Evolutionary conservation across 2,329 filamentous ascomycete genomes (phyloP).

Genomic region (Rhynchosporium agropyri): DNA sequence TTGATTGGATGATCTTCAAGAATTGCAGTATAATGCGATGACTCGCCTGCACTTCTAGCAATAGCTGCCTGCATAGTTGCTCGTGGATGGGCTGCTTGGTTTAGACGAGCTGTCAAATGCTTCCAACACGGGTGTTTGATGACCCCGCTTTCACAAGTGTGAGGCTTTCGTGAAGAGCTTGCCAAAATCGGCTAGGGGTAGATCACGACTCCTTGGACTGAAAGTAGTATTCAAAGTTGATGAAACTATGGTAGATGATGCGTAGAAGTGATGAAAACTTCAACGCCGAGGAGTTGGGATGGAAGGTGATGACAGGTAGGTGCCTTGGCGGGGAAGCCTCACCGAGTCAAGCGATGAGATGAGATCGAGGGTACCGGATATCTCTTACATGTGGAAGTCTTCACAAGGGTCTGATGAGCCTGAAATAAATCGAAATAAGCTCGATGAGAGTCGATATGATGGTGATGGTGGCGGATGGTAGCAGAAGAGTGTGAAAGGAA

Average conservation of each 20-base stretch:
- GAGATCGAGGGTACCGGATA: conserved; percentile 41
- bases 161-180: conserved; percentile 7
- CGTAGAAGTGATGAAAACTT: conserved; percentile 32
- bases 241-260: conserved; percentile 26
- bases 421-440: conserved; percentile 34
- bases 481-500: conserved; percentile 37
- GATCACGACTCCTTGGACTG: conserved; percentile 10
- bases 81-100: background rate
- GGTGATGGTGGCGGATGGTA: conserved; percentile 26
- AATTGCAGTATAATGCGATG: background rate
- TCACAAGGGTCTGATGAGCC: conserved; percentile 29
- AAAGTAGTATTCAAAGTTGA: conserved; percentile 25
- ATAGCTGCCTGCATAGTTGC: conserved; percentile 14
- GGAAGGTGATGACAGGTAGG: conserved; percentile 29
- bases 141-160: conserved; percentile 6
- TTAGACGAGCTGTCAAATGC: background rate
- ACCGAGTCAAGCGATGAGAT: conserved; percentile 35
- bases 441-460: conserved; percentile 31
- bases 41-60: background rate
- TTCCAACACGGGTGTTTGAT: conserved; percentile 1
- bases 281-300: conserved; percentile 31
- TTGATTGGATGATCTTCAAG: background rate
- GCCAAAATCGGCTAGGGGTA: background rate
- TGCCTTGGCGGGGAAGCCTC: conserved; percentile 34
- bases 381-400: conserved; percentile 36